phyloP scores from a whole-genome alignment of 2,329 filamentous ascomycete species.

The Aquanectria penicillioides region DNA sequence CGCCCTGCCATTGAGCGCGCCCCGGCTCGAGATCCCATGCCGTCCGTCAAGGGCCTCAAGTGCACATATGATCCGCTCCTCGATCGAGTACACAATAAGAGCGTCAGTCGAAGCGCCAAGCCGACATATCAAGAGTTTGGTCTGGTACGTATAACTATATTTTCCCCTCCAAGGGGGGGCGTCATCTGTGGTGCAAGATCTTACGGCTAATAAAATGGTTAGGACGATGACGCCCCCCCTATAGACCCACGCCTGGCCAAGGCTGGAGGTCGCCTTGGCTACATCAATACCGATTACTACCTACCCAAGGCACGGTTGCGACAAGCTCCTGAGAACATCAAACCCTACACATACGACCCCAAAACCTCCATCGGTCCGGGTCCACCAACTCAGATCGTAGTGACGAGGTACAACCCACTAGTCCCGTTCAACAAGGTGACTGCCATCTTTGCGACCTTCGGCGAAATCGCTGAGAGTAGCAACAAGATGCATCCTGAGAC shows the following conservation, averaged over 20 bases:
- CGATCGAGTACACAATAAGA: conserved; percentile 60
- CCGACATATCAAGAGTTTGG: conserved; percentile 72
- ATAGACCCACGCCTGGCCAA: conserved; percentile 84
- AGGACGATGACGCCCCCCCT: conserved; percentile 83
- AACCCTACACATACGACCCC: conserved; percentile 83
- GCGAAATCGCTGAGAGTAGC: conserved; percentile 88
- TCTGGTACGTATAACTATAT: conserved; percentile 68
- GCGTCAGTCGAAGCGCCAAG: conserved; percentile 66
- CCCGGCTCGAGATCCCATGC: conserved; percentile 66
- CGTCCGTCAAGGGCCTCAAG: conserved; percentile 64
- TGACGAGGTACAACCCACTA: conserved; percentile 95
- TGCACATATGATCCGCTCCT: conserved; percentile 70
- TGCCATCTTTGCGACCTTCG: conserved; percentile 81
- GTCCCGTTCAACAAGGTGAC: conserved; percentile 81
- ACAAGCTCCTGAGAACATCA: conserved; percentile 80
- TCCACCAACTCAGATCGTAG: conserved; percentile 89
- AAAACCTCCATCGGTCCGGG: conserved; percentile 88
- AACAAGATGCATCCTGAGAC: conserved; percentile 97
- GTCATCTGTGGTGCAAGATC: conserved; percentile 65
- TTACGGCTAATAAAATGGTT: conserved; percentile 69
- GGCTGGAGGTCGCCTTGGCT: conserved; percentile 68
- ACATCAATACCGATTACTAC: conserved; percentile 76
- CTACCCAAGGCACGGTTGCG: conserved; percentile 76
- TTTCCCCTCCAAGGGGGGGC: conserved; percentile 60
- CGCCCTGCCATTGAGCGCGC: conserved; percentile 52